These are phyloP conservation scores for Colletotrichum abscissum DNA, from an alignment of 2,329 filamentous ascomycete genomes.

Conservation along the genomic window DNA sequence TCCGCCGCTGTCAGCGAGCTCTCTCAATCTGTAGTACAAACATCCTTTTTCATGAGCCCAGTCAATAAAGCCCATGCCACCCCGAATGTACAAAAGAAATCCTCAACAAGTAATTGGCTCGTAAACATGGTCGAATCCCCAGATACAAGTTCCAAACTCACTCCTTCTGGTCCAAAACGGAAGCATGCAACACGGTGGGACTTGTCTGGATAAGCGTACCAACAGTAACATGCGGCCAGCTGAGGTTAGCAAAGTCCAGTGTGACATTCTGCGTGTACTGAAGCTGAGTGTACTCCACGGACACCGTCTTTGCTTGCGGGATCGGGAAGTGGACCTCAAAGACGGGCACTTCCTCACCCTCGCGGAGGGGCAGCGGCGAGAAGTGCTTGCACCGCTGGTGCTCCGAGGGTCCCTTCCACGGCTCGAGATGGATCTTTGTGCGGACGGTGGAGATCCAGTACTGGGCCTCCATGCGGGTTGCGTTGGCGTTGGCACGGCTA, in stretches of 20 bases:
- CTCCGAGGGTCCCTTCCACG: neutral
- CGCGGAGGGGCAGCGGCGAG: neutral
- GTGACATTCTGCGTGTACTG: slow-evolving; percentile 48
- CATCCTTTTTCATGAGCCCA: too few species aligned
- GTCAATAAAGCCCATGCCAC: too few species aligned
- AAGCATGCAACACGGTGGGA: neutral
- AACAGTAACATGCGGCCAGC: slow-evolving; percentile 30
- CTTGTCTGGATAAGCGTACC: slow-evolving; percentile 33
- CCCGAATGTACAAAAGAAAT: too few species aligned
- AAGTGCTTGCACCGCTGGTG: neutral
- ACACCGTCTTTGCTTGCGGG: neutral
- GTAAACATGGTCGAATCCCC: too few species aligned
- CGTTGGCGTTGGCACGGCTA: neutral
- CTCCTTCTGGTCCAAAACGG: slow-evolving; percentile 43
- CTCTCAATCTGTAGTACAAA: too few species aligned
- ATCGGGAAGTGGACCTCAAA: neutral
- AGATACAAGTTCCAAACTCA: too few species aligned
- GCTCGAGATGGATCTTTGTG: neutral
- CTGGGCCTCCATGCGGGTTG: neutral
- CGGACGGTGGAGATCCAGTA: slow-evolving; percentile 25
- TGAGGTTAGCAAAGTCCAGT: slow-evolving; percentile 21
- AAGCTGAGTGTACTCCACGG: slow-evolving; percentile 43
- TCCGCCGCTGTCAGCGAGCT: too few species aligned
- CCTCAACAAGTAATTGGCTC: too few species aligned
- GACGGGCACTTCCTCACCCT: neutral